These are phyloP conservation scores for Phytophthora podocarpi DNA, from an alignment of 352 stramenopile genomes.

Conservation along the genomic window DNA sequence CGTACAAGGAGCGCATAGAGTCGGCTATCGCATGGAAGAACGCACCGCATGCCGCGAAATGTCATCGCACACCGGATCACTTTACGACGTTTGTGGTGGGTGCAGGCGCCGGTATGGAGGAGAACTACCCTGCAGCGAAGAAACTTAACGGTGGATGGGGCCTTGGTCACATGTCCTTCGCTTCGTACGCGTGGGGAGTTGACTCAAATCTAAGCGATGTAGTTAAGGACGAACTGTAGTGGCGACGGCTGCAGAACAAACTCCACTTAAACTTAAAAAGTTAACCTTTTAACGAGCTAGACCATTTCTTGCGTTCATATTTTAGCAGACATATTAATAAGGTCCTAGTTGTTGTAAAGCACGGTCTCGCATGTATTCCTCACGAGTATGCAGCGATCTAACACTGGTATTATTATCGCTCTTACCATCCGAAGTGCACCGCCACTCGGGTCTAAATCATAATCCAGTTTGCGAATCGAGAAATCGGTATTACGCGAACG, in stretches of 20 bases:
- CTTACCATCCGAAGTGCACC: constrained; percentile 3
- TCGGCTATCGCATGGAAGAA: constrained; percentile 42
- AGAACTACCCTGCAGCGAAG: constrained; percentile 28
- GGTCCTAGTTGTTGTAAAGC: too few relatives aligned
- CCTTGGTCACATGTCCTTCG: constrained; percentile 48
- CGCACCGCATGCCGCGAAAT: constrained; percentile 40
- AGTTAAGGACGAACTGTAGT: constrained; percentile 34
- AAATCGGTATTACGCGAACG: constrained; percentile 4
- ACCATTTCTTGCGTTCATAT: too few relatives aligned
- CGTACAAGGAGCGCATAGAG: constrained; percentile 27
- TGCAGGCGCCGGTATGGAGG: constrained; percentile 52
- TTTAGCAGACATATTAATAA: too few relatives aligned
- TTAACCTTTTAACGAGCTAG: not conserved
- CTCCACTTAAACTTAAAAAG: constrained; percentile 1
- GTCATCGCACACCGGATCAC: constrained; percentile 56
- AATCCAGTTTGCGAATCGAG: too few relatives aligned
- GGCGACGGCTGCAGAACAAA: not conserved
- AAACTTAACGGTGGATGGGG: constrained; percentile 43
- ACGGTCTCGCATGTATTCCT: too few relatives aligned
- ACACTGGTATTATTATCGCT: not conserved
- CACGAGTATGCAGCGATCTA: not conserved
- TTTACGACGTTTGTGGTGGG: constrained; percentile 54
- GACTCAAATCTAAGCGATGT: constrained; percentile 29
- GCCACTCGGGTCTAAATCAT: too few relatives aligned
- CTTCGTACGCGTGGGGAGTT: constrained; percentile 43